Evolutionary conservation across 2,329 filamentous ascomycete genomes (phyloP), one percentile per base, ranked within the genome.

Genomic region (Trichoderma asperellum): DNA sequence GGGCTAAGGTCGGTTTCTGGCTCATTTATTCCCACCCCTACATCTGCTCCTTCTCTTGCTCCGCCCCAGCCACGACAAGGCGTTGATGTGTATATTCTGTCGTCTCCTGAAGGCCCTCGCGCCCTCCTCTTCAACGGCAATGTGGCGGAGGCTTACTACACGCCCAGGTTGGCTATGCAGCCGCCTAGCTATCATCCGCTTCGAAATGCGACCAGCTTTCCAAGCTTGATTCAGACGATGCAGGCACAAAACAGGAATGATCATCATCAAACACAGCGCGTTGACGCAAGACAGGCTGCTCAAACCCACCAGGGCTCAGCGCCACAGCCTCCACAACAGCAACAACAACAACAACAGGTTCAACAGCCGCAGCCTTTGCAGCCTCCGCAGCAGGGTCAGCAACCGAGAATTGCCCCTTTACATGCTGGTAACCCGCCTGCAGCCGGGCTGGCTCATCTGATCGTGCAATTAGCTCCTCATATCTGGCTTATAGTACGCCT

Each of bases 401-500:
- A 68, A 37, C 70, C 73, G 49, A 59, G 68, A 59, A 71, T 74
- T 67, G 70, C 71, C 24, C 73, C 75, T 56, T 70, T 77, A 47
- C 83, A 82, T 61, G 78, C 76, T 8, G 81, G 79, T 65, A 84
- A 84, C 60, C 80, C 80, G n/a, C 73, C 75, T 8, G 77, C 72
- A 29, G 76, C 72, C 21, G 79, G 75, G 8, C 52, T 81, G 8
- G 78, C 78, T 4, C 76, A 77, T 27, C 55, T 80, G 14, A 65
- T 81, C 6, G 71, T 79, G 65, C 76, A 77, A 18, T 66, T 87
- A n/a, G 86, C 85, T 81, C 87, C 87, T n/a, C 85, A 89, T 64
- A 75, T 91, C 34, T 91, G 88, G 88, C 81, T 90, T 63, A 73
- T 89, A 1, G 79, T 88, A 43, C 84, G 88, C 8, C 78, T 91